phyloP scores from a whole-genome alignment of 331 rosid genomes.

The Prunus yedoensis region DNA sequence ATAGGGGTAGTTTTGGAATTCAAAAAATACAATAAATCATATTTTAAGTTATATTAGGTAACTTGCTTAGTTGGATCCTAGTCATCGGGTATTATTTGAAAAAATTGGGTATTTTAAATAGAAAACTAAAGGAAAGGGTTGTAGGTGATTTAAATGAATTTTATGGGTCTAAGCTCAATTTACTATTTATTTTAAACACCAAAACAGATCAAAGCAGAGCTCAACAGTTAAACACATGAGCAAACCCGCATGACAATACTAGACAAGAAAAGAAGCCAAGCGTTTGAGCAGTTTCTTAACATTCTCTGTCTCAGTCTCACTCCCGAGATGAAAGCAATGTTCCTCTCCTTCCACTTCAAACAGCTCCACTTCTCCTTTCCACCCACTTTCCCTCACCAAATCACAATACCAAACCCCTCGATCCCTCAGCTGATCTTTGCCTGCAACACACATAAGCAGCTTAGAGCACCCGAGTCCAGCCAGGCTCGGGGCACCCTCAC shows the following conservation, averaged over 20 bases:
- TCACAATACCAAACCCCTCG: conserved; percentile 50
- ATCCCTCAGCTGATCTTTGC: conserved; percentile 41
- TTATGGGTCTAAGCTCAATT: too few relatives aligned
- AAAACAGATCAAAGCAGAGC: neutral
- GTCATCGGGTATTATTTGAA: too few relatives aligned
- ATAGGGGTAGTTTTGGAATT: too few relatives aligned
- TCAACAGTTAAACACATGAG: neutral
- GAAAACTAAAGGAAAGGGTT: too few relatives aligned
- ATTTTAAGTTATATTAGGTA: too few relatives aligned
- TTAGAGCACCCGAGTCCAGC: conserved; percentile 29
- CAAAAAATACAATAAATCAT: too few relatives aligned
- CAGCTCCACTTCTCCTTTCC: conserved; percentile 50
- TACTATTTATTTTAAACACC: neutral
- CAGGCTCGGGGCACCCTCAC: conserved; percentile 33
- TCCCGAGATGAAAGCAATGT: conserved; percentile 46
- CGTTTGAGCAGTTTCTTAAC: conserved; percentile 34
- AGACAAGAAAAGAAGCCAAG: conserved; percentile 48
- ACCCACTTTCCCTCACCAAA: conserved; percentile 43
- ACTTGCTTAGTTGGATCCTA: too few relatives aligned
- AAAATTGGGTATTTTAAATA: too few relatives aligned
- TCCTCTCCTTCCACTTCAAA: conserved; percentile 44
- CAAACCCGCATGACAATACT: neutral
- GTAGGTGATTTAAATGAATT: too few relatives aligned
- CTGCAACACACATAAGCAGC: conserved; percentile 37
- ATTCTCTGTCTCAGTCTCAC: conserved; percentile 35